Evolutionary conservation across 1,284 basidiomycete species (phyloP).

Genomic region (Ustilago loliicola): DNA sequence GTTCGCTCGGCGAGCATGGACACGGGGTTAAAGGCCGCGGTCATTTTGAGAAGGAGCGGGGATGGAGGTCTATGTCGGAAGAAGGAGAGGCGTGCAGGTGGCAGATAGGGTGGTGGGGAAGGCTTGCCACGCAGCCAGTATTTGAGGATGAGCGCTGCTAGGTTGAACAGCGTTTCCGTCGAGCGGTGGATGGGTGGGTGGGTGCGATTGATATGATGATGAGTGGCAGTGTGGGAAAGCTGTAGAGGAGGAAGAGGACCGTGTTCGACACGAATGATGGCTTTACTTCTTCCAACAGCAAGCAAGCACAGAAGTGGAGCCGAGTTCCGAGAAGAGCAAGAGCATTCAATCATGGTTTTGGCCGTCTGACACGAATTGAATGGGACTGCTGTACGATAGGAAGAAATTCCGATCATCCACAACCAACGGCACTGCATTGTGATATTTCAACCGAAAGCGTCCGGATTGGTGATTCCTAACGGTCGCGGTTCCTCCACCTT

Average conservation of each 20-base stretch:
- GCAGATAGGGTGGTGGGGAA: neutral
- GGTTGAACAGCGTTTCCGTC: slow-evolving; percentile 15
- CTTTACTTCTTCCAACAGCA: slow-evolving; percentile 11
- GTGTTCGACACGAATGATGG: neutral
- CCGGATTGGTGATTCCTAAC: slow-evolving; percentile 18
- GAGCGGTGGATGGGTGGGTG: neutral
- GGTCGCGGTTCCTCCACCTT: slow-evolving; percentile 33
- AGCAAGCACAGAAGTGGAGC: slow-evolving; percentile 2
- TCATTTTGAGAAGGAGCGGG: slow-evolving; percentile 23
- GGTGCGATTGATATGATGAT: slow-evolving; percentile 1
- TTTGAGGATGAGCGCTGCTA: slow-evolving; percentile 8
- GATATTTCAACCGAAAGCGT: slow-evolving; percentile 14
- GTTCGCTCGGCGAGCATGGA: slow-evolving; percentile 55
- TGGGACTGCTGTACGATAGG: slow-evolving; percentile 20
- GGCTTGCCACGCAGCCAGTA: slow-evolving; percentile 12
- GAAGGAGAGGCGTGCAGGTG: slow-evolving; percentile 17
- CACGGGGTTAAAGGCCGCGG: slow-evolving; percentile 44
- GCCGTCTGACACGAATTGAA: slow-evolving; percentile 1
- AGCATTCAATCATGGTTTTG: slow-evolving; percentile 1
- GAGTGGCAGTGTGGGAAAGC: neutral
- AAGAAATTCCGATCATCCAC: slow-evolving; percentile 20
- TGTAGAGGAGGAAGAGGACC: neutral
- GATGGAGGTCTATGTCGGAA: slow-evolving; percentile 17
- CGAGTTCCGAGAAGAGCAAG: slow-evolving; percentile 27
- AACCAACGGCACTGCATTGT: neutral